Evolutionary conservation across 139 green algal species (phyloP).

Genomic region (Desmodesmus armatus): DNA sequence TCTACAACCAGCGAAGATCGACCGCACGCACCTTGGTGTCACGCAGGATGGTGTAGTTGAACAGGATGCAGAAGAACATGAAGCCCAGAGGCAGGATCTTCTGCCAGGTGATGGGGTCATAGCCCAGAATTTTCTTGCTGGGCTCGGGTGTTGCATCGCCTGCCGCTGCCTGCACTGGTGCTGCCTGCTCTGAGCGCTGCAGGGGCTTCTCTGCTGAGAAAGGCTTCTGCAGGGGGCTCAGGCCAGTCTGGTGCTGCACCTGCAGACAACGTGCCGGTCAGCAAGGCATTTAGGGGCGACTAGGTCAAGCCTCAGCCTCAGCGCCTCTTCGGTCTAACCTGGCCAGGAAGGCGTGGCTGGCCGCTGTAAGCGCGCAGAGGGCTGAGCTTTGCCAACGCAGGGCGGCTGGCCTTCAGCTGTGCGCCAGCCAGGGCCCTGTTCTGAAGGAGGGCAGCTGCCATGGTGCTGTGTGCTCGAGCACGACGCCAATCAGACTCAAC

Average conservation of each 20-base stretch:
- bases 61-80: conserved; percentile 99
- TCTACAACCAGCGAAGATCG: background rate
- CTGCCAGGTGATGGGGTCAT: conserved; percentile 41
- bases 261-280: conserved; percentile 2
- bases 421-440: conserved; percentile 1
- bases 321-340: too few species aligned
- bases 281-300: background rate
- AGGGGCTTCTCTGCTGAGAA: conserved; percentile 31
- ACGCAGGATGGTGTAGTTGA: conserved; percentile 99
- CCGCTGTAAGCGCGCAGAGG: conserved; percentile 26
- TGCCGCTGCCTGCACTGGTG: conserved; percentile 20
- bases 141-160: conserved; percentile 4
- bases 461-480: too few species aligned
- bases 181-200: conserved; percentile 23
- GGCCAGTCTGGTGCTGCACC: conserved; percentile 29
- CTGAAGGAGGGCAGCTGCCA: too few species aligned
- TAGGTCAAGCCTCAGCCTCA: background rate
- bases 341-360: background rate
- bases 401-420: background rate
- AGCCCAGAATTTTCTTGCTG: conserved; percentile 50
- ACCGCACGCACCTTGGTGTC: conserved; percentile 92
- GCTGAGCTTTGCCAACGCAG: background rate
- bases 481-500: too few species aligned
- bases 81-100: conserved; percentile 95
- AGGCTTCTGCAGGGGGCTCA: conserved; percentile 25